These are phyloP conservation scores for Lactarius indigo DNA, from an alignment of 768 basidiomycete genomes.

Conservation along the genomic window DNA sequence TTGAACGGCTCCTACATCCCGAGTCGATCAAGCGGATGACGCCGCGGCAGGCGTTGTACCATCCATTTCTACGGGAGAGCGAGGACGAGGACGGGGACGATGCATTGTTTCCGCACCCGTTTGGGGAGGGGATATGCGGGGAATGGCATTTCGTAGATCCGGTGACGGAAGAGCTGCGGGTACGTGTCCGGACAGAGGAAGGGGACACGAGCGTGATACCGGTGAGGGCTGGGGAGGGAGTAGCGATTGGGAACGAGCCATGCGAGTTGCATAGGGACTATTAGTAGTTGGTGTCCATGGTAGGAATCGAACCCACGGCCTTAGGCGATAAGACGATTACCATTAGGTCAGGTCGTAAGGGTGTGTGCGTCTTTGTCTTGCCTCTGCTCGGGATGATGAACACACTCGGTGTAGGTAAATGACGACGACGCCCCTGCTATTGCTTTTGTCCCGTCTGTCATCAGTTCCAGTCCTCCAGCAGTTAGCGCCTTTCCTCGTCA, in stretches of 20 bases:
- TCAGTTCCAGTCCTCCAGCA: slow-evolving; percentile 43
- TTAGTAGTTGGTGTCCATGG: background rate
- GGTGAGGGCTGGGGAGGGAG: slow-evolving; percentile 32
- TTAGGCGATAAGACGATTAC: background rate
- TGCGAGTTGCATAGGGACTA: slow-evolving; percentile 33
- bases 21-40: slow-evolving; percentile 77
- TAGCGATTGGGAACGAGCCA: slow-evolving; percentile 34
- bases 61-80: slow-evolving; percentile 64
- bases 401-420: slow-evolving; percentile 7
- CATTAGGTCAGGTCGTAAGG: background rate
- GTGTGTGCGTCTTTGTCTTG: background rate
- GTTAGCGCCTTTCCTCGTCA: slow-evolving; percentile 50
- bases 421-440: slow-evolving; percentile 11
- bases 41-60: slow-evolving; percentile 70
- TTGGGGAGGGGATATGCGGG: slow-evolving; percentile 64
- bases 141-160: slow-evolving; percentile 57
- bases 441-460: slow-evolving; percentile 21
- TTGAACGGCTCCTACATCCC: slow-evolving; percentile 68
- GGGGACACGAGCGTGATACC: slow-evolving; percentile 21
- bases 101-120: slow-evolving; percentile 64
- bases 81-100: slow-evolving; percentile 63
- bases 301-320: background rate
- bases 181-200: slow-evolving; percentile 38
- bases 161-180: slow-evolving; percentile 54
- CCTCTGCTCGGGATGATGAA: background rate